Evolutionary conservation across 1,139 yeast genomes (phyloP).

Genomic region (Magnusiomyces suaveolens): DNA sequence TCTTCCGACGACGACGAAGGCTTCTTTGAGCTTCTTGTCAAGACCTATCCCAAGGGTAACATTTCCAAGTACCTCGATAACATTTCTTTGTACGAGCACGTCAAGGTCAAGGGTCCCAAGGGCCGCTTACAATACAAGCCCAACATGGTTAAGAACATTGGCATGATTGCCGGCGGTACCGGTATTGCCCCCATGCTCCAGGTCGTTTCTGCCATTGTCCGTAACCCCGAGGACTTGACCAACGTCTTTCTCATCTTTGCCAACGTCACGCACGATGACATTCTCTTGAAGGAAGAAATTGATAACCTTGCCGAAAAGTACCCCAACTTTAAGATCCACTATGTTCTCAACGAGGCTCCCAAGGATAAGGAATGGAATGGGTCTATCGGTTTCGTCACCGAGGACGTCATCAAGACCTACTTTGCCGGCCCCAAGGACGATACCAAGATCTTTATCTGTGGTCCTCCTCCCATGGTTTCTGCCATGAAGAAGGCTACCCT

Average conservation of each 20-base stretch:
- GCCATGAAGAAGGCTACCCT: conserved; percentile 68
- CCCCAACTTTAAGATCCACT: conserved; percentile 57
- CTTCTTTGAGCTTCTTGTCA: conserved; percentile 74
- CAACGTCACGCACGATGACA: conserved; percentile 67
- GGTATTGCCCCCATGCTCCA: conserved; percentile 92
- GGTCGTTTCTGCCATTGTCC: conserved; percentile 66
- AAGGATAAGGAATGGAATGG: conserved; percentile 53
- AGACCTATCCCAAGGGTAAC: conserved; percentile 79
- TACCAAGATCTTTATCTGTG: conserved; percentile 71
- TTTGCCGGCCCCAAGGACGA: conserved; percentile 53
- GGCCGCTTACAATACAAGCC: conserved; percentile 78
- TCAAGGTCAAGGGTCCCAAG: conserved; percentile 79
- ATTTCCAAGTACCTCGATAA: conserved; percentile 65
- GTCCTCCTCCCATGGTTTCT: conserved; percentile 80
- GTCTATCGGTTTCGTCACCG: conserved; percentile 65
- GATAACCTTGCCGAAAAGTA: conserved; percentile 54
- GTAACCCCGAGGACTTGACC: conserved; percentile 67
- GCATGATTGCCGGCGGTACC: conserved; percentile 91
- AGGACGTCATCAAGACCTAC: conserved; percentile 54
- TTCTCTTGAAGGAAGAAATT: conserved; percentile 67
- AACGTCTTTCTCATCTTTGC: conserved; percentile 67
- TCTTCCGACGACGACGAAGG: conserved; percentile 72
- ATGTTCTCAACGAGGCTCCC: conserved; percentile 65
- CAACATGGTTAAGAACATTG: conserved; percentile 60
- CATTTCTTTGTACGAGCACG: conserved; percentile 54